phyloP scores from a whole-genome alignment of 2,329 filamentous ascomycete species.

The Coniella lustricola region DNA sequence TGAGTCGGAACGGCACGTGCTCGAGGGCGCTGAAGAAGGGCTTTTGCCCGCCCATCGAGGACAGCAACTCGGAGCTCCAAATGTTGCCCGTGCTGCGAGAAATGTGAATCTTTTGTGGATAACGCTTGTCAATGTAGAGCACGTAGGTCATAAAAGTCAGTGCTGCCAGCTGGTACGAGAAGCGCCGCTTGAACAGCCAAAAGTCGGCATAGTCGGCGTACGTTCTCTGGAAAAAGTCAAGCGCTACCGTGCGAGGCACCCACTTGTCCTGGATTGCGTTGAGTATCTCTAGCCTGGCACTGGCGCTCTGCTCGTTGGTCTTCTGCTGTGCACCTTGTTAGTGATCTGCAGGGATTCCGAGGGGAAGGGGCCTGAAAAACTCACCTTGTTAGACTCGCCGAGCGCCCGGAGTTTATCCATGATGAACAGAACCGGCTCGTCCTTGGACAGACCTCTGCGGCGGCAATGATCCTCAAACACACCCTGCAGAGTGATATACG shows the following conservation, averaged over 20 bases:
- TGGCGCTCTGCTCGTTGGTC: slow-evolving; percentile 60
- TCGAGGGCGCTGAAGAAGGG: slow-evolving; percentile 93
- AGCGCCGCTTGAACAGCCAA: slow-evolving; percentile 96
- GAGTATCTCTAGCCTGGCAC: slow-evolving; percentile 83
- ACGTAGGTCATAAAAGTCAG: slow-evolving; percentile 99
- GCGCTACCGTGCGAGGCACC: slow-evolving; percentile 73
- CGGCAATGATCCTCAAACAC: slow-evolving; percentile 96
- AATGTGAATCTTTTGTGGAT: slow-evolving; percentile 92
- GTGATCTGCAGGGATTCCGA: too few species aligned
- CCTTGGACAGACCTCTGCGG: slow-evolving; percentile 79
- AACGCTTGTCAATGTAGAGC: slow-evolving; percentile 93
- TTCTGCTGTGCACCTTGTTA: slow-evolving; percentile 47
- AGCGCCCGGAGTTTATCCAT: slow-evolving; percentile 87
- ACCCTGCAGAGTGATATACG: slow-evolving; percentile 88
- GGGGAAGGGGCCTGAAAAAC: slow-evolving; percentile 23
- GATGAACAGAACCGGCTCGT: slow-evolving; percentile 89
- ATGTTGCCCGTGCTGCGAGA: slow-evolving; percentile 82
- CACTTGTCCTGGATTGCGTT: slow-evolving; percentile 89
- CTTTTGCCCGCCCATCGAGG: slow-evolving; percentile 75
- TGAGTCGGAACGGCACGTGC: slow-evolving; percentile 92
- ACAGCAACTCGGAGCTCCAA: slow-evolving; percentile 92
- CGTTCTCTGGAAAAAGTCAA: slow-evolving; percentile 82
- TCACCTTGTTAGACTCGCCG: slow-evolving; percentile 59
- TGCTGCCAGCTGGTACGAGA: slow-evolving; percentile 90
- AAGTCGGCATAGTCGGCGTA: slow-evolving; percentile 91